Evolutionary conservation across 192 early-diverging fungal genomes (phyloP).

Genomic region (Coemansia sp.): DNA sequence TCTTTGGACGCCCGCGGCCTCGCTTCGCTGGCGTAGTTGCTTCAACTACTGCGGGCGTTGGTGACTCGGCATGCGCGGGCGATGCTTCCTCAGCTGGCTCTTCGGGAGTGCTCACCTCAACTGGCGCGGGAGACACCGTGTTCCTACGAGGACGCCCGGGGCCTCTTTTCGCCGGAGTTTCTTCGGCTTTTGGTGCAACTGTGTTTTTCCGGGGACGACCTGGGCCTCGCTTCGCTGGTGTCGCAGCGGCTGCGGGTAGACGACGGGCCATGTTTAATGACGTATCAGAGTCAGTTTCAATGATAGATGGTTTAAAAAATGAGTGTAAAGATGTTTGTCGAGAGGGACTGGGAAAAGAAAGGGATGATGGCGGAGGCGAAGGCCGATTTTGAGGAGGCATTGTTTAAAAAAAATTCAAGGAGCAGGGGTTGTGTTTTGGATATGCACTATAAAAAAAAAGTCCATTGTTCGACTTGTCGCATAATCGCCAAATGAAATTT

Average conservation of each 20-base stretch:
- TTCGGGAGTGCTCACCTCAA: neutral
- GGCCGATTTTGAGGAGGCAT: neutral
- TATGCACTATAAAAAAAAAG: neutral
- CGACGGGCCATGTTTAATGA: neutral
- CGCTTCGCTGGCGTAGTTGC: neutral
- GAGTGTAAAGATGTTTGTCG: constrained; percentile 5
- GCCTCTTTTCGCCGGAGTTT: neutral
- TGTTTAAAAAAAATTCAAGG: neutral
- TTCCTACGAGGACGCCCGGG: neutral
- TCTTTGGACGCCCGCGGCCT: neutral
- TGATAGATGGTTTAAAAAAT: neutral
- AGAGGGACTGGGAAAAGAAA: neutral
- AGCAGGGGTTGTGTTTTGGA: neutral
- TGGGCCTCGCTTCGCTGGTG: constrained; percentile 12
- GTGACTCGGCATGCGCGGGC: neutral
- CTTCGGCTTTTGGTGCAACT: neutral
- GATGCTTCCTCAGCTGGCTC: neutral
- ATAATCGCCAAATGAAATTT: neutral
- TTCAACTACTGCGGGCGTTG: neutral
- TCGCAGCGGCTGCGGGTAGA: neutral
- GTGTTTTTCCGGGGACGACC: constrained; percentile 13
- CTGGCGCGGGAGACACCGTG: neutral
- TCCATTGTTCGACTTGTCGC: neutral
- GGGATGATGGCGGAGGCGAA: neutral
- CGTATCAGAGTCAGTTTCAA: neutral